phyloP scores from a whole-genome alignment of 129 eudicot genomes.

The Helianthus annuus region DNA sequence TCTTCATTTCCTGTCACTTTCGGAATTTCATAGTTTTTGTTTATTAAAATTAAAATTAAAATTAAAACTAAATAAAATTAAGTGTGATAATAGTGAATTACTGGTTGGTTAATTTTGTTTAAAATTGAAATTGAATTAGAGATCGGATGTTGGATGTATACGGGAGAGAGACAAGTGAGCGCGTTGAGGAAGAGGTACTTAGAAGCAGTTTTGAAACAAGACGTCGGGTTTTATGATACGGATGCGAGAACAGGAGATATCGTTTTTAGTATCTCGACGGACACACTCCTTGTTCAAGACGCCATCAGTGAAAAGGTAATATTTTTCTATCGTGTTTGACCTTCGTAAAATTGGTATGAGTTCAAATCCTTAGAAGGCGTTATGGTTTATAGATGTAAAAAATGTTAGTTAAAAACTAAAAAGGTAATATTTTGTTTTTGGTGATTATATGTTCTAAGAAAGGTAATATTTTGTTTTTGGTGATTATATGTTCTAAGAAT shows the following conservation, averaged over 20 bases:
- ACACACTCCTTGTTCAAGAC: slow-evolving; percentile 97
- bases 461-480: too few relatives aligned
- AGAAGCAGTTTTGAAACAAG: slow-evolving; percentile 94
- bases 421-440: too few relatives aligned
- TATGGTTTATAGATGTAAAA: too few relatives aligned
- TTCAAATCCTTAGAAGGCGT: too few relatives aligned
- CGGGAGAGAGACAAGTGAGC: slow-evolving; percentile 94
- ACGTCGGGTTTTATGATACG: slow-evolving; percentile 92
- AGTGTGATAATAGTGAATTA: not conserved
- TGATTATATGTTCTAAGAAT: not conserved
- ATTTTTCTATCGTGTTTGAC: not conserved
- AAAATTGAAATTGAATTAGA: slow-evolving; percentile 40
- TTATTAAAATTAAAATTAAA: not conserved
- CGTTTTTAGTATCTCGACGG: slow-evolving; percentile 92
- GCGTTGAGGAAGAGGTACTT: slow-evolving; percentile 81
- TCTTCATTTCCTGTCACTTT: slow-evolving; percentile 10
- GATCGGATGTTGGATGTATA: slow-evolving; percentile 96
- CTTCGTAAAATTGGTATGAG: too few relatives aligned
- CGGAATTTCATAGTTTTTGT: not conserved
- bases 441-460: not conserved
- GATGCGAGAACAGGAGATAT: slow-evolving; percentile 99
- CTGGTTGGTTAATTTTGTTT: slow-evolving; percentile 3
- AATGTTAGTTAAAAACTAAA: too few relatives aligned
- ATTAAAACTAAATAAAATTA: slow-evolving; percentile 1
- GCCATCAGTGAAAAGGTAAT: slow-evolving; percentile 97